Evolutionary conservation across 2,329 filamentous ascomycete genomes (phyloP).

Genomic region (Venturia asperata): DNA sequence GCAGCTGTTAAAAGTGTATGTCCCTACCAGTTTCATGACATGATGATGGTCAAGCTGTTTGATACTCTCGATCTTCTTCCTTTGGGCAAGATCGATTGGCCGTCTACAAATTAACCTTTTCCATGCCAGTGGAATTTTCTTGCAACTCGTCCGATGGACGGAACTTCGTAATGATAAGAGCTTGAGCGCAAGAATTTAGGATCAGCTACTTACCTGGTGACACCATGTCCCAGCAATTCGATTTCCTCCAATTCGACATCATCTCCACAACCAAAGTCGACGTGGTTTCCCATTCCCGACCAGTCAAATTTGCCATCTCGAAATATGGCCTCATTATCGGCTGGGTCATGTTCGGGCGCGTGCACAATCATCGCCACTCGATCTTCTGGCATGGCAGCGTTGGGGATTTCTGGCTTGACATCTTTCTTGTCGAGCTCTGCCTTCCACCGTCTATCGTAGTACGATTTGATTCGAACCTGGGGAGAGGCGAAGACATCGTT

Average conservation of each 20-base stretch:
- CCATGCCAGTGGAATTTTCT: slow-evolving; percentile 20
- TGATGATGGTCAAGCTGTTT: slow-evolving; percentile 12
- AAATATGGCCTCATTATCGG: not conserved
- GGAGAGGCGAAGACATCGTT: slow-evolving; percentile 11
- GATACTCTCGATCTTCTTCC: slow-evolving; percentile 7
- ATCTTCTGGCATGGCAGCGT: not conserved
- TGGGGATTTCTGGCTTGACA: not conserved
- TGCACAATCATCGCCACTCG: slow-evolving; percentile 5
- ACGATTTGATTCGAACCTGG: not conserved
- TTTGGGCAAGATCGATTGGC: not conserved
- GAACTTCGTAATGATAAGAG: not conserved
- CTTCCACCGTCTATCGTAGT: slow-evolving; percentile 1
- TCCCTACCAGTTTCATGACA: slow-evolving; percentile 9
- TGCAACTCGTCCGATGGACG: not conserved
- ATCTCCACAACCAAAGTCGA: not conserved
- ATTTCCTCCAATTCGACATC: not conserved
- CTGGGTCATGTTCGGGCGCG: not conserved
- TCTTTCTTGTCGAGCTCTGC: not conserved
- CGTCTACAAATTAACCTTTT: not conserved
- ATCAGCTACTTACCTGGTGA: not conserved
- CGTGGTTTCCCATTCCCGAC: slow-evolving; percentile 9
- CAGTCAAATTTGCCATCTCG: slow-evolving; percentile 5
- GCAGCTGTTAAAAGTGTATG: not conserved
- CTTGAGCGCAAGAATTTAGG: not conserved
- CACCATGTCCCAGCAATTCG: not conserved